phyloP scores from a whole-genome alignment of 1,284 basidiomycete species.

The Tilletiaria anomala region DNA sequence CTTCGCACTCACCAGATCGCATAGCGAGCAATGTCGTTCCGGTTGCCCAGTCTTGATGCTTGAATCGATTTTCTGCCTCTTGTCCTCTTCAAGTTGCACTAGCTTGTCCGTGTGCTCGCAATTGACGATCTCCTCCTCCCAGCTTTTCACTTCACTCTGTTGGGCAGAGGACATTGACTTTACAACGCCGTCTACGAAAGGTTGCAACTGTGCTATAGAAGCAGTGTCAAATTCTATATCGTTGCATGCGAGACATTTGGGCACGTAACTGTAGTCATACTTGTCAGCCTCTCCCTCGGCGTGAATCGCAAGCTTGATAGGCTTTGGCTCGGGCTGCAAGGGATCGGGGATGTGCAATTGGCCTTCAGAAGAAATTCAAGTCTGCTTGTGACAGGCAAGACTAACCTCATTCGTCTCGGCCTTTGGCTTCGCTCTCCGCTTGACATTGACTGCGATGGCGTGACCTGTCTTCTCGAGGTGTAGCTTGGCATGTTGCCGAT shows the following conservation, averaged over 20 bases:
- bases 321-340: constrained; percentile 48
- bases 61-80: constrained; percentile 5
- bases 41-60: too few species aligned
- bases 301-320: constrained; percentile 74
- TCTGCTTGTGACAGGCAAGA: neutral
- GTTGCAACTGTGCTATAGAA: neutral
- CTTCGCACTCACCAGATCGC: constrained; percentile 10
- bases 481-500: constrained; percentile 23
- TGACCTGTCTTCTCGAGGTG: constrained; percentile 49
- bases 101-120: constrained; percentile 78
- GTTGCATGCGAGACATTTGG: constrained; percentile 58
- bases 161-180: constrained; percentile 53
- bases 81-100: constrained; percentile 43
- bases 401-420: constrained; percentile 44
- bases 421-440: constrained; percentile 58
- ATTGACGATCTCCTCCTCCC: constrained; percentile 81
- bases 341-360: too few species aligned
- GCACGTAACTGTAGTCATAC: constrained; percentile 56
- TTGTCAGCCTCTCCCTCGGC: too few species aligned
- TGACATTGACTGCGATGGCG: constrained; percentile 63
- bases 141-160: constrained; percentile 86
- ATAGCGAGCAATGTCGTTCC: constrained; percentile 13
- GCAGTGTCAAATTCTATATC: neutral
- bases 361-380: neutral
- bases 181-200: neutral